Evolutionary conservation across 2,329 filamentous ascomycete species (phyloP).

Genomic region (Fusarium algeriense): DNA sequence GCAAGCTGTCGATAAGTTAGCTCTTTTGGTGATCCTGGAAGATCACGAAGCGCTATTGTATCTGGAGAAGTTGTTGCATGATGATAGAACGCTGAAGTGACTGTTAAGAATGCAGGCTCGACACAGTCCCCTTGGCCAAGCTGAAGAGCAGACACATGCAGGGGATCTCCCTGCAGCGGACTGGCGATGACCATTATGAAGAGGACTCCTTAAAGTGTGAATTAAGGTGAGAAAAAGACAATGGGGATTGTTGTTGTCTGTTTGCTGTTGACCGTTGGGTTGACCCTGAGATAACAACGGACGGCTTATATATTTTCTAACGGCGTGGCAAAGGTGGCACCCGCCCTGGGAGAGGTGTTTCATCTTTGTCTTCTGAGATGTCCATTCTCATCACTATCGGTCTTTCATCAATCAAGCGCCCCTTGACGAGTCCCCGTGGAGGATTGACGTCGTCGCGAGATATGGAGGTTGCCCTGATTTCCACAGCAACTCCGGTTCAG

Average conservation of each 20-base stretch:
- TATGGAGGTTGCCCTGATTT: slow-evolving; percentile 35
- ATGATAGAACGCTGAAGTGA: slow-evolving; percentile 55
- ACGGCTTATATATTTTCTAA: slow-evolving; percentile 39
- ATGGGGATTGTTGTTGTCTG: slow-evolving; percentile 32
- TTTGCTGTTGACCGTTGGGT: slow-evolving; percentile 27
- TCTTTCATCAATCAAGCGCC: slow-evolving; percentile 18
- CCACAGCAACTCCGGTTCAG: slow-evolving; percentile 36
- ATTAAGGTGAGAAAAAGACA: slow-evolving; percentile 19
- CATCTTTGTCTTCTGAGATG: slow-evolving; percentile 22
- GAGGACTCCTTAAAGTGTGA: neutral
- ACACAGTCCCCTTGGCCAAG: slow-evolving; percentile 39
- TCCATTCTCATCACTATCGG: slow-evolving; percentile 22
- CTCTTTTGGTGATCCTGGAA: slow-evolving; percentile 48
- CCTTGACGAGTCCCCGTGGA: slow-evolving; percentile 19
- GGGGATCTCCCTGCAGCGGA: slow-evolving; percentile 8
- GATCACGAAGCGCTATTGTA: slow-evolving; percentile 54
- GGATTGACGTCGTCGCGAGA: slow-evolving; percentile 25
- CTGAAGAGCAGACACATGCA: slow-evolving; percentile 1
- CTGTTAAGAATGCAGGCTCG: slow-evolving; percentile 53
- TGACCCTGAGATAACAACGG: slow-evolving; percentile 38
- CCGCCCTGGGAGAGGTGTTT: slow-evolving; percentile 31
- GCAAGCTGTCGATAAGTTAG: slow-evolving; percentile 62
- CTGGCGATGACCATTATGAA: slow-evolving; percentile 20
- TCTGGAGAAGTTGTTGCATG: slow-evolving; percentile 54
- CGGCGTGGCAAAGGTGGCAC: slow-evolving; percentile 28